Evolutionary conservation across 163 green algal genomes (phyloP).

Genomic region (Trebouxiophyceae sp.): DNA sequence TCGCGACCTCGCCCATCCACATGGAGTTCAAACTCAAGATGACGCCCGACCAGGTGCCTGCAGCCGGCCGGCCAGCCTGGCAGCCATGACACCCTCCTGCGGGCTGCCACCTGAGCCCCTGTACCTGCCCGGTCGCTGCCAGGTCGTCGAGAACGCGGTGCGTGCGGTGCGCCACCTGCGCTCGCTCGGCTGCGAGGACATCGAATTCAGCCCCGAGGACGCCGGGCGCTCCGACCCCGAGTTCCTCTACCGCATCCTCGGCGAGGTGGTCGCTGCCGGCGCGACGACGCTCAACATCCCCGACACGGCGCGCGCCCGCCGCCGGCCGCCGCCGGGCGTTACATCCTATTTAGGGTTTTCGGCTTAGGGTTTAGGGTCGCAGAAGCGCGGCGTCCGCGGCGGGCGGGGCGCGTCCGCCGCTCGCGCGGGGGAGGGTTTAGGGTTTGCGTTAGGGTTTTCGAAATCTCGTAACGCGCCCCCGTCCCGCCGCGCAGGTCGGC

Average conservation of each 20-base stretch:
- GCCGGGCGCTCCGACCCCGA: constrained; percentile 67
- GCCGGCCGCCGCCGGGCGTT: neutral
- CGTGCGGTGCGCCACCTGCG: constrained; percentile 73
- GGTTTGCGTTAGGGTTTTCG: too few relatives aligned
- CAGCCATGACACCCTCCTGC: too few relatives aligned
- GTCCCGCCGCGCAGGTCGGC: constrained; percentile 11
- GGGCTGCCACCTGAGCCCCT: neutral
- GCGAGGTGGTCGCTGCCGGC: constrained; percentile 63
- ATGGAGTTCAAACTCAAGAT: constrained; percentile 95
- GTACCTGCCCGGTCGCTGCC: neutral
- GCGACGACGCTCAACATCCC: constrained; percentile 99
- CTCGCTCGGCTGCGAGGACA: constrained; percentile 89
- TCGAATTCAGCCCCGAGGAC: constrained; percentile 97
- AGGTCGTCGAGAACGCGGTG: constrained; percentile 84
- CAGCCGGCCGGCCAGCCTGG: too few relatives aligned
- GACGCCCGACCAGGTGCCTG: constrained; percentile 67
- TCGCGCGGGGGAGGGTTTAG: too few relatives aligned
- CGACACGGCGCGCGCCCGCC: constrained; percentile 96
- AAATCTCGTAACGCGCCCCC: neutral
- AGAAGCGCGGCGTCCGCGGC: too few relatives aligned
- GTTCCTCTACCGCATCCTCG: constrained; percentile 81
- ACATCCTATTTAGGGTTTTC: neutral
- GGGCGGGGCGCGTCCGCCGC: too few relatives aligned
- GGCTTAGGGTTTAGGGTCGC: neutral
- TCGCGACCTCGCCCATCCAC: constrained; percentile 92